Base-by-base conservation (phyloP, 2,329 filamentous ascomycete genomes). In the Rhytidhysteron rufulum region DNA sequence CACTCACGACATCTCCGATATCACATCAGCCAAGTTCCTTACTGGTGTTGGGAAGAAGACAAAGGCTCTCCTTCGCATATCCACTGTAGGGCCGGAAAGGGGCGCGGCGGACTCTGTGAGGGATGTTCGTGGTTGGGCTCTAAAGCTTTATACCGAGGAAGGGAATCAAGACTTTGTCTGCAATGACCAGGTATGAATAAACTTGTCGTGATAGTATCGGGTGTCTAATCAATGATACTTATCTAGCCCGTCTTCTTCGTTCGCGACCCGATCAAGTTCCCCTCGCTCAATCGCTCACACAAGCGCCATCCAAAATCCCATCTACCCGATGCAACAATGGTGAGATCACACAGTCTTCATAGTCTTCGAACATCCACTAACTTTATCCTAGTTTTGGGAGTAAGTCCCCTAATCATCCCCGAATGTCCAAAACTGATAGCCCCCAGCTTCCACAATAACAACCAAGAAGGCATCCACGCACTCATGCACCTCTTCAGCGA, bases 1-100 rank as follows among this genome's bases (percentile, higher is more conserved):
- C n/a, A 80, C 77, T 1, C 59, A 75, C 29, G 79, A 83, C 49
- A 68, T 80, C 40, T 72, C 74, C 2, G 71, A 82, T 48, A 54
- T 81, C 38, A 80, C 75, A 5, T 66, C 68, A 1, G 76, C 78
- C 19, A 69, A 71, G 31, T 78, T 82, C 48, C 63, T 83, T 9
- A 73, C 59, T 34, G 60, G 60, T 2, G 57, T 77, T 16, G 78
- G 78, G 5, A 80, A 77, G 51, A 78, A 77, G 55, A 75, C 70
- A 1, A 61, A 67, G 3, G 64, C 73, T 2, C 62, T 78, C 13
- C 62, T 68, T 4, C 65, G 73, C 17, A 57, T 77, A 27, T 73
- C 69, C 0, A 75, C 72, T 0, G 69, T 73, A 13, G 71, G 62
- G 3, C 60, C 60, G 1, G 71, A 74, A 44, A 63, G 60, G 25